These are phyloP conservation scores for Alternaria gansuensis DNA, from an alignment of 2,329 filamentous ascomycete species.

Conservation along the genomic window DNA sequence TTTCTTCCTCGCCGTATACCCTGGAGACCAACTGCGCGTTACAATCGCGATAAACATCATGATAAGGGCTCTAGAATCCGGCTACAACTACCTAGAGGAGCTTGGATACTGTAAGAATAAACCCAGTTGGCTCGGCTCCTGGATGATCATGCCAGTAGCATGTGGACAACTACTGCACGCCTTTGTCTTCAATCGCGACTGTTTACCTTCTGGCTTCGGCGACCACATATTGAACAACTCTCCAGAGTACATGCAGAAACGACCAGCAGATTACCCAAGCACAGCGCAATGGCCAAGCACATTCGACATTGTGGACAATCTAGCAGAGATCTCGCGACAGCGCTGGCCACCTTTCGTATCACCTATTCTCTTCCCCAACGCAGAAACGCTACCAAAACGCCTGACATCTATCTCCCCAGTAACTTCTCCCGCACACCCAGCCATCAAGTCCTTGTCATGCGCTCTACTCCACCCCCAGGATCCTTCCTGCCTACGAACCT, in stretches of 20 bases:
- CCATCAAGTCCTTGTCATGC: conserved; percentile 85
- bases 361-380: conserved; percentile 82
- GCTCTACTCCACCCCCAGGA: conserved; percentile 87
- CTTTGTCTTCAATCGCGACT: conserved; percentile 62
- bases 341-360: conserved; percentile 89
- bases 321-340: conserved; percentile 81
- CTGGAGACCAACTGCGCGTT: conserved; percentile 73
- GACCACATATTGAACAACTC: conserved; percentile 75
- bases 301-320: conserved; percentile 78
- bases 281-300: conserved; percentile 76
- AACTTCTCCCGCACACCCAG: conserved; percentile 83
- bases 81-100: conserved; percentile 83
- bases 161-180: conserved; percentile 61
- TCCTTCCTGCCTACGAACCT: conserved; percentile 87
- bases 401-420: conserved; percentile 78
- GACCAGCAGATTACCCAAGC: conserved; percentile 73
- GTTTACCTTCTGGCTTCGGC: conserved; percentile 65
- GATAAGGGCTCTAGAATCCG: conserved; percentile 83
- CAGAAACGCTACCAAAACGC: conserved; percentile 68
- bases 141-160: conserved; percentile 61
- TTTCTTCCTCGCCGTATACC: conserved; percentile 81
- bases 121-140: conserved; percentile 70
- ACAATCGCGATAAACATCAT: conserved; percentile 83
- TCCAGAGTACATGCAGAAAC: conserved; percentile 77
- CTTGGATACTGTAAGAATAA: conserved; percentile 70